Evolutionary conservation across 129 eudicot genomes (phyloP).

Genomic region (Tagetes patula): DNA sequence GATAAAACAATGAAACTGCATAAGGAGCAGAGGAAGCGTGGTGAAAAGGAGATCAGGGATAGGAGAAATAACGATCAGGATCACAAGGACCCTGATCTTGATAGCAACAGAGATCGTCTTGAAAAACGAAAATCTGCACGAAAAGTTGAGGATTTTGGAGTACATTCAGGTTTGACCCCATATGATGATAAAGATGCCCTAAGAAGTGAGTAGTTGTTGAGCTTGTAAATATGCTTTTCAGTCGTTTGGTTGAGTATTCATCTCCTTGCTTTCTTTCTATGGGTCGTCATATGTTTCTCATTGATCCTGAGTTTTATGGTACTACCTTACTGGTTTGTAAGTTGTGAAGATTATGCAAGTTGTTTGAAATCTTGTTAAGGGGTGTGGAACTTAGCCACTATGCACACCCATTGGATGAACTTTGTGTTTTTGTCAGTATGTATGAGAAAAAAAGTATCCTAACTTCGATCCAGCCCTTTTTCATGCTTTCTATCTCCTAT

Average conservation of each 20-base stretch:
- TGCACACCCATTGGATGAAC: conserved; percentile 5
- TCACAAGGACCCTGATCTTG: conserved; percentile 64
- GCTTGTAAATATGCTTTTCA: conserved; percentile 5
- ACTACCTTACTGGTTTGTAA: not conserved
- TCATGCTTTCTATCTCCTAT: conserved; percentile 4
- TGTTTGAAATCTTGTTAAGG: conserved; percentile 1
- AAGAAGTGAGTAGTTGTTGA: conserved; percentile 68
- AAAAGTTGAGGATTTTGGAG: conserved; percentile 75
- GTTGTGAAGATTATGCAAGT: not conserved
- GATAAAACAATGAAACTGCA: conserved; percentile 63
- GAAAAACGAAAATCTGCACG: conserved; percentile 76
- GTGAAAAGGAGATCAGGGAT: conserved; percentile 65
- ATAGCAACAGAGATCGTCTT: conserved; percentile 48
- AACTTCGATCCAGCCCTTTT: not conserved
- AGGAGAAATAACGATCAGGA: conserved; percentile 68
- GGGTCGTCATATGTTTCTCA: conserved; percentile 10
- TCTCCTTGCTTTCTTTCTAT: not conserved
- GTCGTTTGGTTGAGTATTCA: conserved; percentile 1
- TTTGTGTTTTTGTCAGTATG: not conserved
- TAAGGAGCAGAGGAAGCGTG: conserved; percentile 69
- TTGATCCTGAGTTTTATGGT: conserved; percentile 3
- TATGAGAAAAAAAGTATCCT: not conserved
- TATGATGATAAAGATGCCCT: conserved; percentile 71
- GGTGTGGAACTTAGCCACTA: not conserved
- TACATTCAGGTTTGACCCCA: conserved; percentile 44